Base-by-base conservation (phyloP, 768 basidiomycete species). In the Clathrus columnatus region DNA sequence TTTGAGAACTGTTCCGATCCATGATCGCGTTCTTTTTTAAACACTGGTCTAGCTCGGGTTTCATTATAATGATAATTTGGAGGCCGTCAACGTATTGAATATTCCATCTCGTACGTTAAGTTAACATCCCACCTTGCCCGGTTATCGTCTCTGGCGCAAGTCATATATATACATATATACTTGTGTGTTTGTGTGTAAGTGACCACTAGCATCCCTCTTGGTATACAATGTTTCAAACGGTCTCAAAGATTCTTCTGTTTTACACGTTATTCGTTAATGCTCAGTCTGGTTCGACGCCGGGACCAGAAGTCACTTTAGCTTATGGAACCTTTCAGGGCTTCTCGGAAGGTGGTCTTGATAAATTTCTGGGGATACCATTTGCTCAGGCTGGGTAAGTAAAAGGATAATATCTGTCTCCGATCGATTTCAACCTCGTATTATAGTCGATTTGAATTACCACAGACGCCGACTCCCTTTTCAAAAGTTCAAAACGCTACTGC, bases 311-410 rank as follows among this genome's bases (percentile, higher is more conserved):
- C 20, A 50, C 23, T 18, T 67, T 73, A 5, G 63, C 67, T 29
- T 59, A 57, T 10, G 70, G 63, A 0, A 59, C 63, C 5, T 67
- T 72, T 50, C 60, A 60, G 26, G 72, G 72, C 1, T 1, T 54
- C 1, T 30, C 57, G 11, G 59, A 58, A 1, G 69, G 66, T 5
- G 50, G 45, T 18, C 61, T 69, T 0, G 59, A 63, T 5, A 50
- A 62, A 11, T 76, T 71, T 56, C 60, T 74, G 0, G 75, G 75
- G 5, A 72, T 77, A 17, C 75, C 71, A 0, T 76, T 69, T 41
- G 71, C 73, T 11, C 56, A 66, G 24, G 67, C 72, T 32, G 72
- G 70, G 72, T 76, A 61, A 23, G 70, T 60, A 52, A 17, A 16
- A 14, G 10, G 7, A 18, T 30, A 4, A 32, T 45, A 18, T 18